Evolutionary conservation across 345 rosid genomes (phyloP).

Genomic region (Limnanthes douglasii): DNA sequence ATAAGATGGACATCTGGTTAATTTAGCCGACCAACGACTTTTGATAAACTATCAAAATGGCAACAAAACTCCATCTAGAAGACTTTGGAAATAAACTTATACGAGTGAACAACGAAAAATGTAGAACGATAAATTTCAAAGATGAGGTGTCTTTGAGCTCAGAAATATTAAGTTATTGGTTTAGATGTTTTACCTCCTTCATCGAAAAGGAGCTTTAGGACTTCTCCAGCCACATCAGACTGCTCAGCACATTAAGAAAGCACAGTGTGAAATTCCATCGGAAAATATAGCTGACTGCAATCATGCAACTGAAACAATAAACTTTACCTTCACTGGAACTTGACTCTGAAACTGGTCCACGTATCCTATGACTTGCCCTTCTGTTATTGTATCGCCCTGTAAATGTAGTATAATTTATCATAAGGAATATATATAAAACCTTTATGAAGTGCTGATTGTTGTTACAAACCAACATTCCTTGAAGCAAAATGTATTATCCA

Average conservation of each 20-base stretch:
- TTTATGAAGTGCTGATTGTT: neutral
- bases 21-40: neutral
- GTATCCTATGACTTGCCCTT: constrained; percentile 87
- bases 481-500: neutral
- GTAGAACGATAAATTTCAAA: neutral
- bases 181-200: constrained; percentile 67
- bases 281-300: too few relatives aligned
- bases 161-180: too few relatives aligned
- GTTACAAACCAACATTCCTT: too few relatives aligned
- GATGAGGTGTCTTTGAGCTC: too few relatives aligned
- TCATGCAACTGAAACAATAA: constrained; percentile 6
- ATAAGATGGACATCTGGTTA: neutral
- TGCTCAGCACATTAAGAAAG: constrained; percentile 24
- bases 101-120: neutral
- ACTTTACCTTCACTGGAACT: constrained; percentile 71
- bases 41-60: neutral
- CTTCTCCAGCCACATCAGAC: constrained; percentile 88
- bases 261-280: neutral
- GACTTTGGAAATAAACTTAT: neutral
- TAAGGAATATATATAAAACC: neutral
- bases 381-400: constrained; percentile 75
- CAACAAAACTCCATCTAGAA: too few relatives aligned
- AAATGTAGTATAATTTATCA: constrained; percentile 2
- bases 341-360: constrained; percentile 65
- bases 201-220: constrained; percentile 59